Conservation (phyloP, 768 basidiomycete species). For the Gyrodon lividus region DNA sequence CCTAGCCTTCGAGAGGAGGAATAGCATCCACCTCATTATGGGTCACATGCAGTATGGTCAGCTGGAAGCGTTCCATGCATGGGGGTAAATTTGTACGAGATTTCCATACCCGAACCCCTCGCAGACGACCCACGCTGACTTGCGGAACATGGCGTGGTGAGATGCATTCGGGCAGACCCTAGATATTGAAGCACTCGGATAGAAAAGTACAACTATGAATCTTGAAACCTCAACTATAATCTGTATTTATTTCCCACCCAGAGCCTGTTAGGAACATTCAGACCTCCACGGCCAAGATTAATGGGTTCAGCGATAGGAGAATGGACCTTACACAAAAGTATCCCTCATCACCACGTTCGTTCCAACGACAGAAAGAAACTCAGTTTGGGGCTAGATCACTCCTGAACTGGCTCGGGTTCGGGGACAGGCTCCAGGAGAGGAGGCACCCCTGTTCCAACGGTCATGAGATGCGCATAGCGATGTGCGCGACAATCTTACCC, state of each 20-base stretch:
- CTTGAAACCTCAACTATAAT: not conserved
- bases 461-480: not conserved
- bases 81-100: too few species aligned
- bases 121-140: not conserved
- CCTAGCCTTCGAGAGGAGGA: too few species aligned
- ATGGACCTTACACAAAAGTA: not conserved
- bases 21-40: too few species aligned
- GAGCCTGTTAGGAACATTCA: not conserved
- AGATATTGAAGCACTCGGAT: not conserved
- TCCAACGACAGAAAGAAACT: not conserved
- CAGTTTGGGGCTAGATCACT: not conserved
- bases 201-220: not conserved
- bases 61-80: too few species aligned
- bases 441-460: not conserved
- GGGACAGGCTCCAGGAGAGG: not conserved
- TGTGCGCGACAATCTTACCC: constrained; percentile 8
- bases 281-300: not conserved
- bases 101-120: not conserved
- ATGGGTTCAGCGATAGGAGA: not conserved
- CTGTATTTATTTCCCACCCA: not conserved
- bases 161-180: not conserved
- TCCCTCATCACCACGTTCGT: not conserved
- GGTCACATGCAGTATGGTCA: too few species aligned
- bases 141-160: not conserved
- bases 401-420: constrained; percentile 2